Evolutionary conservation across 23 red algal species (phyloP).

Genomic region (Gracilaria domingensis): DNA sequence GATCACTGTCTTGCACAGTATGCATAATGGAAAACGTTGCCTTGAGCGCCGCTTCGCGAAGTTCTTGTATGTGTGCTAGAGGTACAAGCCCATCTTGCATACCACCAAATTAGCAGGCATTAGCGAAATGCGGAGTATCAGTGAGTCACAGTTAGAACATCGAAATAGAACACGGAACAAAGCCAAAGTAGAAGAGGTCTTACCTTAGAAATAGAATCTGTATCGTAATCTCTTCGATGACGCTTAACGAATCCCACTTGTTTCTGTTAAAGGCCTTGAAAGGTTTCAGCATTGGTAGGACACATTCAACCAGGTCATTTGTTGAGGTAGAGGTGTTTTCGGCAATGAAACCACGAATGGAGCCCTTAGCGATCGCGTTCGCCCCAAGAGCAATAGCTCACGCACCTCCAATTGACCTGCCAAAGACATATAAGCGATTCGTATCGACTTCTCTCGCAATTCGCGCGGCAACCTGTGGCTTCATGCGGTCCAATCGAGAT

Average conservation of each 20-base stretch:
- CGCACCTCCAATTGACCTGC: slow-evolving; percentile 90
- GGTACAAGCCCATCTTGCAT: slow-evolving; percentile 87
- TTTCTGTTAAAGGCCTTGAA: slow-evolving; percentile 91
- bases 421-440: slow-evolving; percentile 80
- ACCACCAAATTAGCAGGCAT: slow-evolving; percentile 24
- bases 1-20: slow-evolving; percentile 69
- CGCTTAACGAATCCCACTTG: slow-evolving; percentile 76
- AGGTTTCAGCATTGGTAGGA: slow-evolving; percentile 80
- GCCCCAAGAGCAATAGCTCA: slow-evolving; percentile 78
- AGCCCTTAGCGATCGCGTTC: slow-evolving; percentile 18
- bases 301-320: slow-evolving; percentile 86
- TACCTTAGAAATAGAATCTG: slow-evolving; percentile 88
- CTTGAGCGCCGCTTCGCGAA: too few relatives aligned
- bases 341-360: slow-evolving; percentile 77
- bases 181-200: neutral
- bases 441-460: slow-evolving; percentile 81
- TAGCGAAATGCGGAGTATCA: neutral
- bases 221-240: slow-evolving; percentile 55
- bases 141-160: neutral
- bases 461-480: slow-evolving; percentile 96
- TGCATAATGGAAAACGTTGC: slow-evolving; percentile 59
- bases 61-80: slow-evolving; percentile 65
- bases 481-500: slow-evolving; percentile 72
- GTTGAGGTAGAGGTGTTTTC: slow-evolving; percentile 95
- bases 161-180: too few relatives aligned